Conservation (phyloP, 148 eudicot species). For the Rhododendron kiyosumense region DNA sequence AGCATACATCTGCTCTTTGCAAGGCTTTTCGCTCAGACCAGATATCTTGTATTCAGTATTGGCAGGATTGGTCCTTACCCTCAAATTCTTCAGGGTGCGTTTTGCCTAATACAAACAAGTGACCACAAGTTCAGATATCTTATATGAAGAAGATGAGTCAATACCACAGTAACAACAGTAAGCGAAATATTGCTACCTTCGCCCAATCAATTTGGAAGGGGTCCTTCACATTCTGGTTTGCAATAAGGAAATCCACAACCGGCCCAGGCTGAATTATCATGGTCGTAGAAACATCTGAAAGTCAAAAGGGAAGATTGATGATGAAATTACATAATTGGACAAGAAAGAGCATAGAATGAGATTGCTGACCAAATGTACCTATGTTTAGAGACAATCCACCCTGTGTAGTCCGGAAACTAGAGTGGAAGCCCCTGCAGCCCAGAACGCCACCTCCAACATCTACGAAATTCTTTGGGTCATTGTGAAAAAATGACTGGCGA, state of each 20-base stretch:
- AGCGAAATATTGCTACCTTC: conserved; percentile 35
- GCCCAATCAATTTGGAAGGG: conserved; percentile 80
- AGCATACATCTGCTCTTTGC: conserved; percentile 63
- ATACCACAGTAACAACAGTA: not conserved
- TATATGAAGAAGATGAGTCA: not conserved
- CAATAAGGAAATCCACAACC: conserved; percentile 67
- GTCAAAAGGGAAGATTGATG: not conserved
- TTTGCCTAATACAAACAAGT: conserved; percentile 51
- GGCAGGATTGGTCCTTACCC: conserved; percentile 69
- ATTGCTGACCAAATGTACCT: conserved; percentile 28
- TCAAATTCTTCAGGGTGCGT: conserved; percentile 70
- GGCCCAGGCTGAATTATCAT: conserved; percentile 96
- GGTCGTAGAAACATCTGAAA: conserved; percentile 89
- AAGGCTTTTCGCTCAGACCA: conserved; percentile 65
- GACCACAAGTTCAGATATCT: not conserved
- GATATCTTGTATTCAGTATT: conserved; percentile 81
- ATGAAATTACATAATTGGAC: conserved; percentile 1
- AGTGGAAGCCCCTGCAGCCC: conserved; percentile 91
- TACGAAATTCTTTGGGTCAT: conserved; percentile 64
- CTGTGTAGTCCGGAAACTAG: conserved; percentile 86
- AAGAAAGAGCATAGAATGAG: not conserved
- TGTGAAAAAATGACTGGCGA: conserved; percentile 84
- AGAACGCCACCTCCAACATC: conserved; percentile 93
- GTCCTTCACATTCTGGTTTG: conserved; percentile 76
- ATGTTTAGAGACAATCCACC: conserved; percentile 85